Evolutionary conservation across 1,284 basidiomycete genomes (phyloP).

Genomic region (Pascua guehoae): DNA sequence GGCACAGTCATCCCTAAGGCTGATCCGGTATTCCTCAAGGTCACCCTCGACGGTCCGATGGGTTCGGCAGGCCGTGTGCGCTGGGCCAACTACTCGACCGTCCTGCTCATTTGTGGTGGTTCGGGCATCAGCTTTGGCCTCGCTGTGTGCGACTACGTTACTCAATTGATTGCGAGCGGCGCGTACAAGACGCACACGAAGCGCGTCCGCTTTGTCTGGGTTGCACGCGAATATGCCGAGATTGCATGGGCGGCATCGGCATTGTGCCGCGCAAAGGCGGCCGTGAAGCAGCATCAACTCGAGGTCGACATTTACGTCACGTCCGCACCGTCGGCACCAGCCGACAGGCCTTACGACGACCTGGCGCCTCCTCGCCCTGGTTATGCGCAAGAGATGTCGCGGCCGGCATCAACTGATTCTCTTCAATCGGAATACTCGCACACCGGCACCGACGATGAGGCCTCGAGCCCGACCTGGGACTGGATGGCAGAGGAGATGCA

Average conservation of each 20-base stretch:
- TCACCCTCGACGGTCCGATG: slow-evolving; percentile 71
- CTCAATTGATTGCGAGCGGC: slow-evolving; percentile 59
- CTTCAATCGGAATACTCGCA: slow-evolving; percentile 6
- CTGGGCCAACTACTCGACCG: slow-evolving; percentile 64
- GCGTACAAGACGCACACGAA: slow-evolving; percentile 53
- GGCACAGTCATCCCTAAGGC: slow-evolving; percentile 21
- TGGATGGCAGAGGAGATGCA: slow-evolving; percentile 13
- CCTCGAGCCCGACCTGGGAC: slow-evolving; percentile 30
- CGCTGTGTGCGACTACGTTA: slow-evolving; percentile 67
- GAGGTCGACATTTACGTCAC: slow-evolving; percentile 79
- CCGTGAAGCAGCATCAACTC: slow-evolving; percentile 59
- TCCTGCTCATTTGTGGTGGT: slow-evolving; percentile 71
- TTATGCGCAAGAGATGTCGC: slow-evolving; percentile 41
- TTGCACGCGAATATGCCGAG: slow-evolving; percentile 77
- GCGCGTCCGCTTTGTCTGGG: slow-evolving; percentile 76
- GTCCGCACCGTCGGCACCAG: slow-evolving; percentile 44
- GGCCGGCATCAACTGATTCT: slow-evolving; percentile 44
- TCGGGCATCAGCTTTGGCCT: slow-evolving; percentile 75
- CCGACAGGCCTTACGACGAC: slow-evolving; percentile 1
- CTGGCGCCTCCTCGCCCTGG: slow-evolving; percentile 51
- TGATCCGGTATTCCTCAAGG: slow-evolving; percentile 52
- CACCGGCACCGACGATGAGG: background rate
- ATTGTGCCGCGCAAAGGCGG: slow-evolving; percentile 63
- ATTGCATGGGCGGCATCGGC: slow-evolving; percentile 75
- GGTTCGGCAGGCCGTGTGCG: slow-evolving; percentile 66